Base-by-base conservation (phyloP, 2,329 filamentous ascomycete species). In the Incumbomyces lentus region DNA sequence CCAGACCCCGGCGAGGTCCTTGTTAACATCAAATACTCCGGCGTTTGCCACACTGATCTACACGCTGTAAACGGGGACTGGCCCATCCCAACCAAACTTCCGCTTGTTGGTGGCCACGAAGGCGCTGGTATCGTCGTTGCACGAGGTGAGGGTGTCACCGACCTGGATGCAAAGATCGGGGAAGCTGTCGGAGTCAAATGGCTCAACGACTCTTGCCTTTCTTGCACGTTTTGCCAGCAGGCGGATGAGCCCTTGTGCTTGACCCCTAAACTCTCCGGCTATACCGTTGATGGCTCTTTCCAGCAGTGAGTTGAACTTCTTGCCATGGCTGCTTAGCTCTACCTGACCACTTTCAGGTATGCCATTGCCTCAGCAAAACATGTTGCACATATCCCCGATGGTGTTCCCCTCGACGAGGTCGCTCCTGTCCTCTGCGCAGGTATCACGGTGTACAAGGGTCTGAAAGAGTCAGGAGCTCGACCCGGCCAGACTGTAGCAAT, bases 1-100 rank as follows among this genome's bases (percentile, higher is more conserved):
- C 89, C 89, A 33, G 86, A 82, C 17, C 82, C 88, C 44, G 88
- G 94, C 70, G 86, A 95, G 69, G 85, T 95, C 56, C 83, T 95
- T 55, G 72, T 95, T 69, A 90, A 93, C 70, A 78, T 94, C 75
- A 88, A 88, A 67, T 94, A 79, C 74, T 85, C 83, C 22, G 87
- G 87, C 63, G 87, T 94, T 57, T 94, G 87, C 75, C 87, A 93
- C 73, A 93, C 87, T 31, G 86, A 93, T 65, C 74, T 82, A 2
- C 79, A 83, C 63, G 86, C 86, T 58, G 76, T 90, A 68, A 84
- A 86, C 54, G 88, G 88, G 49, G 88, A 95, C 71, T 95, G 88
- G 88, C 88, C 89, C 43, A 68, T 95, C 43, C 65, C 72, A n/a
- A 78, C 77, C 62, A 94, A 94, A 71, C 70, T 90, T 51, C 87